Percentiles rank a stretch among this genome's conserved stretches.
Conservation (phyloP, 2,329 filamentous ascomycete genomes). For the Penicillium aurantiogriseum region DNA sequence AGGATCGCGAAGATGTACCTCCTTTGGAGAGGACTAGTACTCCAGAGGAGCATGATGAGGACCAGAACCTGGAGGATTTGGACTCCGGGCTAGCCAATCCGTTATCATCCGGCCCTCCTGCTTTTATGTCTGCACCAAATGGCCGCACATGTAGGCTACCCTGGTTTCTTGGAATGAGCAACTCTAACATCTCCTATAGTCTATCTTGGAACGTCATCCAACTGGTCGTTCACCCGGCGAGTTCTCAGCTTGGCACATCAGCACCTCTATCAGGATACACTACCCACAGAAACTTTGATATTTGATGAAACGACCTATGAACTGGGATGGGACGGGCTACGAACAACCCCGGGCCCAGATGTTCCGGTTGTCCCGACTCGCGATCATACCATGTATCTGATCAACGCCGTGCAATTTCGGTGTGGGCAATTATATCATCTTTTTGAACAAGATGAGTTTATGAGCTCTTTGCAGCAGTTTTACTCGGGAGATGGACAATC, state of each 20-base stretch:
- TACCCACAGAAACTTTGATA: constrained; percentile 47
- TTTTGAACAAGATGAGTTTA: constrained; percentile 53
- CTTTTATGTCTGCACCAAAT: constrained; percentile 44
- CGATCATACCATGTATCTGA: constrained; percentile 53
- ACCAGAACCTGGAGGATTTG: constrained; percentile 27
- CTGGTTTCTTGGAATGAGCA: background rate
- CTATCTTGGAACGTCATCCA: constrained; percentile 25
- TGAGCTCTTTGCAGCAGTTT: constrained; percentile 43
- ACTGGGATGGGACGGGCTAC: constrained; percentile 50
- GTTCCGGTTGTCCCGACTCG: constrained; percentile 45
- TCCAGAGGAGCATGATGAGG: constrained; percentile 12
- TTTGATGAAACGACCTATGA: constrained; percentile 56
- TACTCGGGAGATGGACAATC: constrained; percentile 35
- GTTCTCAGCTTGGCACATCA: constrained; percentile 24
- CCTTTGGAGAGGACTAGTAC: constrained; percentile 16
- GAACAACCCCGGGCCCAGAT: constrained; percentile 32
- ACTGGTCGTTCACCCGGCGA: constrained; percentile 25
- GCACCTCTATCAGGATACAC: constrained; percentile 22
- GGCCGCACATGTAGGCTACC: constrained; percentile 45
- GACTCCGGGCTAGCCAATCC: constrained; percentile 45
- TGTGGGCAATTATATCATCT: constrained; percentile 54
- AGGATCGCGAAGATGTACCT: constrained; percentile 19
- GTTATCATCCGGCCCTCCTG: constrained; percentile 41
- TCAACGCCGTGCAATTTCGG: constrained; percentile 57
- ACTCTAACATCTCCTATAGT: constrained; percentile 29